Base-by-base conservation (phyloP, 768 basidiomycete species). In the Leucosporidium scottii region DNA sequence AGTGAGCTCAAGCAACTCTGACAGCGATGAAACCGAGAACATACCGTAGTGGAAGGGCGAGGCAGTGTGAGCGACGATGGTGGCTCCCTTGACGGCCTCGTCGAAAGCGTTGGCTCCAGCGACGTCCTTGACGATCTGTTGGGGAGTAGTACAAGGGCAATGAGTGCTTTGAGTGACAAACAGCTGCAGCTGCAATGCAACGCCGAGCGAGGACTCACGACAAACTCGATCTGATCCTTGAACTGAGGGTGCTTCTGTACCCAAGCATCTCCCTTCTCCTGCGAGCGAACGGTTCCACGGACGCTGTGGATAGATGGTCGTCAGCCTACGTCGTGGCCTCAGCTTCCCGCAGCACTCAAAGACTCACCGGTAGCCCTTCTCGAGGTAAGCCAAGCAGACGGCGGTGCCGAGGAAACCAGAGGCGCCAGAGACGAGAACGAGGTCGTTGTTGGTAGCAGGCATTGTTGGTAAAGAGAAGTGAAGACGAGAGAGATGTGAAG, bases 1-100 rank as follows among this genome's bases (percentile, higher is more conserved):
- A 23, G 13, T 20, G 10, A 31, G 31, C 15, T 21, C 18, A 31
- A 9, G 23, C 7, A 2, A 1, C 12, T 34, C 12, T 2, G 2
- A 20, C 8, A 15, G 10, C n/a, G 21, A 13, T 39, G 0, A 30
- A 34, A 28, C 23, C 20, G 39, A 39, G 6, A 7, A 23, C 13
- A 6, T 15, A 23, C 13, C 77, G 20, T 79, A 64, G 61, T 81
- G 78, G 72, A 85, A 82, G 0, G 87, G 87, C 2, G 86, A 87
- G 0, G 87, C 87, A 3, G 82, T 84, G 74, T 89, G 89, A 47
- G 80, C 83, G 61, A 92, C 84, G 0, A 82, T 87, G 65, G 87
- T 84, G 7, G 91, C 85, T 1, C 83, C 88, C 76, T 86, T 84
- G 67, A 91, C 87, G 1, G 85, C 88, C 59, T 88, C 85, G 75